Conservation (phyloP, 176 grass and related monocot genomes). For the Avena sativa region DNA sequence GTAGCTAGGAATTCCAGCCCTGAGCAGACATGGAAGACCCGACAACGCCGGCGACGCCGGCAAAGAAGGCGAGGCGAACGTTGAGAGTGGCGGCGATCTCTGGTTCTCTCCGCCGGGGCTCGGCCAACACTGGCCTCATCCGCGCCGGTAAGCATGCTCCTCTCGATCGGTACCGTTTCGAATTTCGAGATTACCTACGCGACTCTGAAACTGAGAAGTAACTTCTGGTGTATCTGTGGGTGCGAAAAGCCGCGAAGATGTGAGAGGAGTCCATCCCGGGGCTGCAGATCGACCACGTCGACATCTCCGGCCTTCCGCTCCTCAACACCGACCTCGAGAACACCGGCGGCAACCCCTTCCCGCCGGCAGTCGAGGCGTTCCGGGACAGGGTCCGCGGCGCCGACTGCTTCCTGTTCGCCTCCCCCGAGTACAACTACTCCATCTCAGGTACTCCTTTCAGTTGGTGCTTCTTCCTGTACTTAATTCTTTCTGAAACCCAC, state of each 20-base stretch:
- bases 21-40: neutral
- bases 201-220: neutral
- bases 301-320: constrained; percentile 75
- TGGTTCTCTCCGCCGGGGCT: constrained; percentile 66
- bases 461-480: too few species aligned
- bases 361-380: constrained; percentile 70
- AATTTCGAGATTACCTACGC: too few species aligned
- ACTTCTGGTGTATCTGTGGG: neutral
- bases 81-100: constrained; percentile 59
- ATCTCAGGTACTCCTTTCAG: constrained; percentile 51
- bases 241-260: constrained; percentile 57
- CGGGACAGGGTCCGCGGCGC: constrained; percentile 57
- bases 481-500: neutral
- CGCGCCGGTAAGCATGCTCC: constrained; percentile 50
- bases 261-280: constrained; percentile 72
- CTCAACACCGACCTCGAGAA: constrained; percentile 91
- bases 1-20: neutral
- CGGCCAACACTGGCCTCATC: constrained; percentile 69
- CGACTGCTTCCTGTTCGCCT: constrained; percentile 81
- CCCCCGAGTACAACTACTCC: constrained; percentile 97
- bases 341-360: constrained; percentile 40
- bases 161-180: too few species aligned
- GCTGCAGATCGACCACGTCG: constrained; percentile 62
- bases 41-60: neutral
- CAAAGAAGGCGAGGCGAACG: neutral